phyloP scores from a whole-genome alignment of 306 rosid species.

The Carpinus viminea region DNA sequence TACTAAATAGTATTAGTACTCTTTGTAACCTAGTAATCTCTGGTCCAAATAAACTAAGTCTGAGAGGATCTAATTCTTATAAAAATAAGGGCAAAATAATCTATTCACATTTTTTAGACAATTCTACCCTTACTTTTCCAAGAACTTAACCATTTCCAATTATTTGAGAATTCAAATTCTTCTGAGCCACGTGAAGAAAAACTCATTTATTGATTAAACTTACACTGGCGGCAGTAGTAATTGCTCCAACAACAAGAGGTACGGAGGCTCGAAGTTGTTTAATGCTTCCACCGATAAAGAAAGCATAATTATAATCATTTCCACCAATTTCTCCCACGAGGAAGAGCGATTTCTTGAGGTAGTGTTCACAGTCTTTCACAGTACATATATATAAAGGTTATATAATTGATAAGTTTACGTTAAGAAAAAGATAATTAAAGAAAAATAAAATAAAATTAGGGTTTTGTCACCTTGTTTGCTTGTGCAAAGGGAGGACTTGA shows the following conservation, averaged over 20 bases:
- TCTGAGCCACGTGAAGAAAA: background rate
- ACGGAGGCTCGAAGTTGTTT: constrained; percentile 44
- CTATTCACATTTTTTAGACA: no score
- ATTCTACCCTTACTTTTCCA: no score
- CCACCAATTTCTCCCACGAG: constrained; percentile 84
- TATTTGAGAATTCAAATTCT: no score
- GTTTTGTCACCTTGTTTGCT: constrained; percentile 47
- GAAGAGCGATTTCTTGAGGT: constrained; percentile 57
- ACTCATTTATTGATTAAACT: constrained; percentile 6
- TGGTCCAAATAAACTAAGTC: no score
- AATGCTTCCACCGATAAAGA: constrained; percentile 41
- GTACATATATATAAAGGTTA: background rate
- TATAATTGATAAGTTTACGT: background rate
- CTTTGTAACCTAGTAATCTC: no score
- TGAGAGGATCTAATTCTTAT: no score
- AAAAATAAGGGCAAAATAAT: no score
- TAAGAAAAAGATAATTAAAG: background rate
- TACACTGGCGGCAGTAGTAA: constrained; percentile 47
- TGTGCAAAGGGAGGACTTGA: constrained; percentile 57
- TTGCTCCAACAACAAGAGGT: constrained; percentile 49
- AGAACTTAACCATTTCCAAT: no score
- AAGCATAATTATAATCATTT: constrained; percentile 65
- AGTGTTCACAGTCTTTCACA: constrained; percentile 55
- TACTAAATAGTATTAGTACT: no score
- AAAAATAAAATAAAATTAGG: no score